Evolutionary conservation across 441 rosid genomes (phyloP), one percentile per base, ranked within the genome.

Genomic region (Populus trichocarpa): DNA sequence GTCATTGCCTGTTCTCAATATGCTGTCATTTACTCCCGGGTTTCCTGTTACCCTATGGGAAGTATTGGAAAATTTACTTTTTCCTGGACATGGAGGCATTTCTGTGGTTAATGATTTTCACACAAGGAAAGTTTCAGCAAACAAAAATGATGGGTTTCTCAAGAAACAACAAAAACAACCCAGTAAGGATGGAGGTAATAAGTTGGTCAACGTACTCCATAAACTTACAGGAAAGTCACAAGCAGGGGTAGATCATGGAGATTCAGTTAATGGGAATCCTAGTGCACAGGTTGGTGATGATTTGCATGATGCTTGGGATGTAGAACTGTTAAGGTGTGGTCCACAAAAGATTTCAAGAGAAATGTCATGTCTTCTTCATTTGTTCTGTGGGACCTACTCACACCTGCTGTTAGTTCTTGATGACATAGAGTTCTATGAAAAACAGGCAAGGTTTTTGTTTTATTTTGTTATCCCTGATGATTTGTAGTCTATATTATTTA

Each of bases 361-460:
- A 57, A 77, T 85, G 79, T 82, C 90, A 71, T 94, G 90, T 76
- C 86, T 95, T 75, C 97, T 97, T 85, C 96, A 93, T 89, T 86
- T 95, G 77, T 97, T 95, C 85, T 94, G 93, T 86, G 95, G 97
- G 32, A 81, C 92, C 80, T 97, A 97, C 83, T 91, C 98, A 6
- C 99, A 97, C 84, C 83, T 97, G 84, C 93, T 97, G 46, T 86
- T 97, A 81, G 94, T 97, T 83, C 99, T 97, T 83, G 99, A 97
- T 89, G 99, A 97, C 93, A 89, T 94, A 80, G 98, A 97, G 83
- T 97, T 94, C 87, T 97, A 95, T 79, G 98, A 97, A 84, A 95
- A 90, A 82, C 99, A 97, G 98, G 99, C 92, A 89, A 72, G 36
- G 66, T 69, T 64, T 33, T 79, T 73, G 67, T 66, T 9, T 36